Conservation (phyloP, 1,284 basidiomycete species). For the Sporisorium exsertum region DNA sequence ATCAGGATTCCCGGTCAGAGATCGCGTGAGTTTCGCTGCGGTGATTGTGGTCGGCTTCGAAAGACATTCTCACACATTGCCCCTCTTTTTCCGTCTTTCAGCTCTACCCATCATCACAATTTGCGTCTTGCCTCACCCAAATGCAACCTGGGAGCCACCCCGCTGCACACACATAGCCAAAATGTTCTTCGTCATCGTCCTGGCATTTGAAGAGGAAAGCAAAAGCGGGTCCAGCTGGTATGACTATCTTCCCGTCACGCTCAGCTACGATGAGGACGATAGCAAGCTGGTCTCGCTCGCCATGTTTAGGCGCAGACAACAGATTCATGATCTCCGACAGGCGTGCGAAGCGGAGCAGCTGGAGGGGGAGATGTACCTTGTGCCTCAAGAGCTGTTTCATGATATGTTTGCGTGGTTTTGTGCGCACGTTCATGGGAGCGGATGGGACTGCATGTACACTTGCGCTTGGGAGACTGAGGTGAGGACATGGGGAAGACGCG, state of each 20-base stretch:
- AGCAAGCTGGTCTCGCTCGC: not conserved
- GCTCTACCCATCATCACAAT: no score
- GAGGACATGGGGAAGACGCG: no score
- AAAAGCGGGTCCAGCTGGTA: not conserved
- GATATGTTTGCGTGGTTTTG: not conserved
- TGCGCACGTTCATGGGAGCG: no score
- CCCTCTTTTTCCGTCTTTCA: not conserved
- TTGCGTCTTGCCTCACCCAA: no score
- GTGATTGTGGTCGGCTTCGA: no score
- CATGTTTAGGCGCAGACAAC: not conserved
- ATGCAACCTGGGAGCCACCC: no score
- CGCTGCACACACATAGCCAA: no score
- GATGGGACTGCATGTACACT: no score
- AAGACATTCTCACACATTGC: no score
- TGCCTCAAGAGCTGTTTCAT: constrained; percentile 3
- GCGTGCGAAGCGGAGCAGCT: not conserved
- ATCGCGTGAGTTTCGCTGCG: no score
- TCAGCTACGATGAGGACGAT: not conserved
- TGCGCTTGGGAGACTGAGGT: no score
- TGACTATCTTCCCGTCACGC: not conserved
- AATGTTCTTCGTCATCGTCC: not conserved
- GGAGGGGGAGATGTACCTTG: not conserved
- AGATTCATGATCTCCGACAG: not conserved
- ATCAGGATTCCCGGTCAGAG: no score
- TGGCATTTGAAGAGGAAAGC: not conserved